A percentile compares a stretch with the other conserved stretches of the same genome.
Evolutionary conservation across 257 asterid species (phyloP).

Genomic region (Cinchona pubescens): DNA sequence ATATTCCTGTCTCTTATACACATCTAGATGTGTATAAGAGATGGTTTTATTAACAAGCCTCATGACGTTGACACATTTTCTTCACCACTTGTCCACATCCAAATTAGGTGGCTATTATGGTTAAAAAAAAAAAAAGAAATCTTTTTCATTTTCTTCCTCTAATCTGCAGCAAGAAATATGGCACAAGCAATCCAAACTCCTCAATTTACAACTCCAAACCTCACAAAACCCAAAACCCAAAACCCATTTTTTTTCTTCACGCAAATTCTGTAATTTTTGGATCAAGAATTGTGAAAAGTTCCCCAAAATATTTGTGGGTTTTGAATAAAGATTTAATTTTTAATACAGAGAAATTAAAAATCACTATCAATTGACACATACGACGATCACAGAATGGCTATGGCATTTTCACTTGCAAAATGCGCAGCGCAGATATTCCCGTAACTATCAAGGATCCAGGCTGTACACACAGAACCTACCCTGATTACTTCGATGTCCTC

Average conservation of each 20-base stretch:
- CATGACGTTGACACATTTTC: too few relatives aligned
- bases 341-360: conserved; percentile 69
- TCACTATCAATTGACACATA: conserved; percentile 83
- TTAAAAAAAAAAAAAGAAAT: conserved; percentile 35
- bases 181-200: conserved; percentile 47
- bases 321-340: conserved; percentile 46
- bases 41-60: too few relatives aligned
- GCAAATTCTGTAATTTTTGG: conserved; percentile 53
- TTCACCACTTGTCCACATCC: neutral
- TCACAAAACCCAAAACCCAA: conserved; percentile 31
- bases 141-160: conserved; percentile 17
- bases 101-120: neutral
- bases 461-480: conserved; percentile 98
- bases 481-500: conserved; percentile 77
- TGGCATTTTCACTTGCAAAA: conserved; percentile 98
- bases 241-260: conserved; percentile 38
- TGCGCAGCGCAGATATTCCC: conserved; percentile 87
- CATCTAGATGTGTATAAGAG: too few relatives aligned
- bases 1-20: too few relatives aligned
- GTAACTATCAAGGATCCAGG: conserved; percentile 89
- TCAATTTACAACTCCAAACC: conserved; percentile 33
- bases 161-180: conserved; percentile 52
- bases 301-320: conserved; percentile 41
- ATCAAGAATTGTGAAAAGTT: conserved; percentile 38
- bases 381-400: conserved; percentile 96